phyloP scores from a whole-genome alignment of 331 rosid genomes.

The Acacia concinna region DNA sequence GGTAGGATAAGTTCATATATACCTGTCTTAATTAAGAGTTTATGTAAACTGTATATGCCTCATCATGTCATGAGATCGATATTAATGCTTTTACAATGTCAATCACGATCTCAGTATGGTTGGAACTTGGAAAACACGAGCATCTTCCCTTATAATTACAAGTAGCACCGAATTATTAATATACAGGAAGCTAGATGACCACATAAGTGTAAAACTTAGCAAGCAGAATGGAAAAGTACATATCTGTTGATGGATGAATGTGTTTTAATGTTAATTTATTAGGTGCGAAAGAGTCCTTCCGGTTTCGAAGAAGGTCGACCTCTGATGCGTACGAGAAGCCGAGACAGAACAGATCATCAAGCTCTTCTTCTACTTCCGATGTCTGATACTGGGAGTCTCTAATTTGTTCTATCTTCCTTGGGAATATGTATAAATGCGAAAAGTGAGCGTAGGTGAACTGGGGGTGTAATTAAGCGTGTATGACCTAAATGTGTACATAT shows the following conservation, averaged over 20 bases:
- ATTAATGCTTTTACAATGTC: not conserved
- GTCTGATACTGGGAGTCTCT: conserved; percentile 52
- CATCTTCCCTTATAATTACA: not conserved
- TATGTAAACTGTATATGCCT: not conserved
- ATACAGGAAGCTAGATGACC: not conserved
- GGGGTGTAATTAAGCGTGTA: conserved; percentile 1
- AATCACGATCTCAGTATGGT: not conserved
- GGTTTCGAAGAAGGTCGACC: conserved; percentile 68
- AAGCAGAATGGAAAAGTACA: not conserved
- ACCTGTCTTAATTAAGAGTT: no score
- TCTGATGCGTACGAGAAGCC: conserved; percentile 74
- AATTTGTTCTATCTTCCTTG: not conserved
- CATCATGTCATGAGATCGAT: not conserved
- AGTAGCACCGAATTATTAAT: not conserved
- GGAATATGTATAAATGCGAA: not conserved
- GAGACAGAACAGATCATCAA: conserved; percentile 50
- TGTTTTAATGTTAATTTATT: not conserved
- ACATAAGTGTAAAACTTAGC: not conserved
- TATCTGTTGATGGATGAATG: not conserved
- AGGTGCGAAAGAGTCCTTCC: conserved; percentile 70
- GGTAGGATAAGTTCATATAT: conserved; percentile 7
- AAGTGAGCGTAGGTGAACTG: not conserved
- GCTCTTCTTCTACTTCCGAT: conserved; percentile 71
- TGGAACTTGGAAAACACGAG: not conserved
- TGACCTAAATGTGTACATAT: conserved; percentile 6